A percentile compares a stretch with the other conserved stretches of the same genome.
These are phyloP conservation scores for Bruguiera sexangula DNA, from an alignment of 345 rosid species.

Conservation along the genomic window DNA sequence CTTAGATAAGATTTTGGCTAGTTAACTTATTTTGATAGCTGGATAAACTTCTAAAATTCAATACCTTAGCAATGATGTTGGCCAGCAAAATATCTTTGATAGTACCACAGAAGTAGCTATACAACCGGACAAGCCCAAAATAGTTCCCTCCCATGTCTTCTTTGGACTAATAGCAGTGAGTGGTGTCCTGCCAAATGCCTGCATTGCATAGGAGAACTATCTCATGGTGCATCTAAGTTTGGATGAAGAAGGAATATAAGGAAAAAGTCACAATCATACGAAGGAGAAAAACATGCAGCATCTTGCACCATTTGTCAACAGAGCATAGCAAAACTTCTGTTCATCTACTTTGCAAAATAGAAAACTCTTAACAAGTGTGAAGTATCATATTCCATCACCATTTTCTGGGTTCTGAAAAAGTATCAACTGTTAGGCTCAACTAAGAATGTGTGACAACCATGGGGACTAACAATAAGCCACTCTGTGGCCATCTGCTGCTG, in stretches of 20 bases:
- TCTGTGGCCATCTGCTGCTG: neutral
- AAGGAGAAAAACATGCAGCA: neutral
- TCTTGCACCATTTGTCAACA: neutral
- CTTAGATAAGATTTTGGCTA: neutral
- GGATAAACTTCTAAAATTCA: constrained; percentile 5
- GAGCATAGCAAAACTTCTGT: neutral
- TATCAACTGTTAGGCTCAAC: neutral
- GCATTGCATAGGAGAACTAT: constrained; percentile 24
- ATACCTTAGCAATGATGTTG: constrained; percentile 73
- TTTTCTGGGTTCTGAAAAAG: neutral
- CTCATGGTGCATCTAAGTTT: neutral
- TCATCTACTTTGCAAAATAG: neutral
- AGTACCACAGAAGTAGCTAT: constrained; percentile 53
- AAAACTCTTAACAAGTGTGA: neutral
- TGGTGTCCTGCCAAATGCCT: constrained; percentile 84
- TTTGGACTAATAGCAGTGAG: constrained; percentile 83
- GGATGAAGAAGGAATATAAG: neutral
- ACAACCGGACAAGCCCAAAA: constrained; percentile 80
- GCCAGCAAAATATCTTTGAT: constrained; percentile 71
- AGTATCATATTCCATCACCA: neutral
- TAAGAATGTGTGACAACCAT: neutral
- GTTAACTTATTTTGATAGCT: neutral
- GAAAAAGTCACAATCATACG: neutral
- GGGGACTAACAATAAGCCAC: neutral
- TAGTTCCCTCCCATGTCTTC: constrained; percentile 95